These are phyloP conservation scores for Verticillium nubilum DNA, from an alignment of 2,329 filamentous ascomycete genomes.

Conservation along the genomic window DNA sequence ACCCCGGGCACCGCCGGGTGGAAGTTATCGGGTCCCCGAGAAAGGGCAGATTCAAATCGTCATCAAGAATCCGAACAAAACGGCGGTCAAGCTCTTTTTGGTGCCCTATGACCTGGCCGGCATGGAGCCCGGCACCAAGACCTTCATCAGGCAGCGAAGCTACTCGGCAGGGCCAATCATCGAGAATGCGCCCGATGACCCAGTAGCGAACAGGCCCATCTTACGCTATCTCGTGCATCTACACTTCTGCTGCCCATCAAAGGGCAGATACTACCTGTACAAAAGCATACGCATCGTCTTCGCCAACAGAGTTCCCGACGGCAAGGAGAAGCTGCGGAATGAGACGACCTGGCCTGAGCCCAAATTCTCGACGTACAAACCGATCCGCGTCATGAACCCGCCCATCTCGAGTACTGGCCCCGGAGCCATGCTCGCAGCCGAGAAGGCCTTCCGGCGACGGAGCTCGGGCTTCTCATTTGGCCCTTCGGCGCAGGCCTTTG, in stretches of 20 bases:
- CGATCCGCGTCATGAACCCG: slow-evolving; percentile 46
- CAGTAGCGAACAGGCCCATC: slow-evolving; percentile 54
- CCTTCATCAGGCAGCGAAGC: slow-evolving; percentile 89
- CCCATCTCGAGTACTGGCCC: slow-evolving; percentile 29
- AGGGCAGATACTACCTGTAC: slow-evolving; percentile 83
- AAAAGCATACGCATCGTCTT: slow-evolving; percentile 93
- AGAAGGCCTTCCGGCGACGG: slow-evolving; percentile 53
- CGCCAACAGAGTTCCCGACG: slow-evolving; percentile 91
- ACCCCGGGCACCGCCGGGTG: slow-evolving; percentile 64
- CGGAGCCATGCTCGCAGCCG: slow-evolving; percentile 47
- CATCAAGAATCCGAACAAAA: slow-evolving; percentile 98
- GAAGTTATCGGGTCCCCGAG: slow-evolving; percentile 89
- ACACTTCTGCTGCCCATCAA: slow-evolving; percentile 83
- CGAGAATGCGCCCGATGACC: slow-evolving; percentile 48
- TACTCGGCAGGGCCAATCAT: slow-evolving; percentile 85
- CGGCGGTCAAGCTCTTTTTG: slow-evolving; percentile 91
- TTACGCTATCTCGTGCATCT: slow-evolving; percentile 88
- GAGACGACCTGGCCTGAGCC: slow-evolving; percentile 89
- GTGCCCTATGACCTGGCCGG: slow-evolving; percentile 87
- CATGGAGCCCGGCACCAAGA: slow-evolving; percentile 93
- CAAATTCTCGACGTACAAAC: slow-evolving; percentile 78
- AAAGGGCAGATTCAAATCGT: slow-evolving; percentile 94
- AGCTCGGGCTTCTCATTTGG: slow-evolving; percentile 46
- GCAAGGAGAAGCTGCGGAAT: slow-evolving; percentile 85
- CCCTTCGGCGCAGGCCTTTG: slow-evolving; percentile 23